Base-by-base conservation (phyloP, 2,329 filamentous ascomycete genomes). In the Scytalidium sp. region DNA sequence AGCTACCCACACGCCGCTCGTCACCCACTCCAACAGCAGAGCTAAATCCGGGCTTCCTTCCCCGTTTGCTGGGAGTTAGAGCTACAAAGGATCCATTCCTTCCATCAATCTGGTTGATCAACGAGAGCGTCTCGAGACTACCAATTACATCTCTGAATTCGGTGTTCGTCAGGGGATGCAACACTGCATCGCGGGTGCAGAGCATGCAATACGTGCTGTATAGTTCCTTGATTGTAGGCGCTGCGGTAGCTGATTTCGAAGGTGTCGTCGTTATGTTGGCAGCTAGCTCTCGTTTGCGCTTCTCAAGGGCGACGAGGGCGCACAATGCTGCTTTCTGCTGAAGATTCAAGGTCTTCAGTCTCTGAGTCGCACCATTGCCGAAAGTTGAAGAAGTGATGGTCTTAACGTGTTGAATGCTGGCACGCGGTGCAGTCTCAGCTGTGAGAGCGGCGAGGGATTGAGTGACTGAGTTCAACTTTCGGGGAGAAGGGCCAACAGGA, bases 311-410 rank as follows among this genome's bases (percentile, higher is more conserved):
- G 36, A 93, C 79, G 13, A 99, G 76, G 0, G 93, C 84, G 71
- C 94, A 99, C 9, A 99, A 78, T 0, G 93, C 91, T 3, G 93
- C 94, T 68, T 96, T 97, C 68, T 99, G 94, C 65, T 99, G 95
- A 2, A 99, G 78, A 65, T 97, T 99, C 50, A 99, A 81, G 3
- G 85, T 84, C 67, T 88, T 87, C 13, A 99, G 81, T 50, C 94
- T 83, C 60, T 97, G 90, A 11, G 79, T 82, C 1, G 91, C 88
- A 29, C 92, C 92, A 60, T 97, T 93, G 66, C 88, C 90, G 68
- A 99, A 97, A 1, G 90, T 88, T 3, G 90, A 84, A 0, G 92
- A 84, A 0, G 94, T 96, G 53, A 97, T 86, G 60, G 90, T 91
- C 64, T 94, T 96, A 61, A 99, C 83, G 66, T 99, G 94, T 1